These are phyloP conservation scores for Lepiota venenata DNA, from an alignment of 768 basidiomycete genomes.

Conservation along the genomic window DNA sequence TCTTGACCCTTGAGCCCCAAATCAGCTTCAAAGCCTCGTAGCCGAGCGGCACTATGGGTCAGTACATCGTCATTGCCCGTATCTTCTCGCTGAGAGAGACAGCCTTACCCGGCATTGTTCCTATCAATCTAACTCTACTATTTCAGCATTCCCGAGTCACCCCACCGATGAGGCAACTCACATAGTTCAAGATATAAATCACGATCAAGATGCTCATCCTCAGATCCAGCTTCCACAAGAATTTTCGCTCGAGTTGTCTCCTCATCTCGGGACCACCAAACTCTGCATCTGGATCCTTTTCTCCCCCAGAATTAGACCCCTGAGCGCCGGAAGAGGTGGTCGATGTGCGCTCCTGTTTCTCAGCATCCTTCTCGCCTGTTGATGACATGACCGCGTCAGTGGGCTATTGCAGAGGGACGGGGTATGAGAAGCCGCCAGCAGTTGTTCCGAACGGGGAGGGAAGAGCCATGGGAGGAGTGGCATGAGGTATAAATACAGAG, in stretches of 20 bases:
- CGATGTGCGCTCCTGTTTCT: conserved; percentile 6
- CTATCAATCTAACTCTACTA: conserved; percentile 55
- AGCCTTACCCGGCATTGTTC: conserved; percentile 64
- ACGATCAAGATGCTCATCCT: conserved; percentile 52
- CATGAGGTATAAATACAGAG: no score
- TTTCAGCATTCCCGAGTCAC: conserved; percentile 7
- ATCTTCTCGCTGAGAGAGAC: background rate
- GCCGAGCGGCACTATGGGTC: conserved; percentile 56
- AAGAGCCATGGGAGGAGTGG: no score
- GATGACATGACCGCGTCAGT: background rate
- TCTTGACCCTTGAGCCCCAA: conserved; percentile 57
- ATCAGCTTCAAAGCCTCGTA: conserved; percentile 70
- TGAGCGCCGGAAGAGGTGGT: background rate
- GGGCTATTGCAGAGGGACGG: no score
- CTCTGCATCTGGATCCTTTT: conserved; percentile 34
- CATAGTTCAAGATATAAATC: conserved; percentile 52
- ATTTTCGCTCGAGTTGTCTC: conserved; percentile 44
- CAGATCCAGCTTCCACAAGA: conserved; percentile 53
- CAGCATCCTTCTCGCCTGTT: conserved; percentile 2
- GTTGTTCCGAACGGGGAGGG: no score
- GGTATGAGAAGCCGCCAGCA: no score
- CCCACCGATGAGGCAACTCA: conserved; percentile 15
- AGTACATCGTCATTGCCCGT: background rate
- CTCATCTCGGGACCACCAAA: conserved; percentile 47
- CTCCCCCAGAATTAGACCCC: background rate